These are phyloP conservation scores for Talaromyces sp. DNA, from an alignment of 2,329 filamentous ascomycete genomes.

Conservation along the genomic window DNA sequence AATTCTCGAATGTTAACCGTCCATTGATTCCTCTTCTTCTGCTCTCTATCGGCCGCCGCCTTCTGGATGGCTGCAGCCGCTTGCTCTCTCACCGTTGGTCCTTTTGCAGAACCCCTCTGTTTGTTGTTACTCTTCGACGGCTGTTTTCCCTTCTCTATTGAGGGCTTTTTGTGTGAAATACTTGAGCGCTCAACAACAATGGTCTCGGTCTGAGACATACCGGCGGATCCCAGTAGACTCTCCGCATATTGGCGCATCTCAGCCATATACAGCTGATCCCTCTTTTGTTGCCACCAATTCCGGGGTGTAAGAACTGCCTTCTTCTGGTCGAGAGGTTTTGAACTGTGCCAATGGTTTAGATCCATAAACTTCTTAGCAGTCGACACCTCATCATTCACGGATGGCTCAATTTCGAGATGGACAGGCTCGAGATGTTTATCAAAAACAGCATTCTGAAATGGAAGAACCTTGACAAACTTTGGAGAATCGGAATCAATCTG, in stretches of 20 bases:
- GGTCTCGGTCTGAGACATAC: neutral
- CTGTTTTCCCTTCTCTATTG: neutral
- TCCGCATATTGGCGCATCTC: constrained; percentile 6
- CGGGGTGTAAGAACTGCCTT: neutral
- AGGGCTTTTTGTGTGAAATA: neutral
- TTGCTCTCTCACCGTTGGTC: neutral
- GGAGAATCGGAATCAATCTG: neutral
- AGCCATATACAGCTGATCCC: constrained; percentile 6
- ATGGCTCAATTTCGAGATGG: neutral
- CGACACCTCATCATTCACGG: neutral
- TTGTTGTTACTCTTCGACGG: neutral
- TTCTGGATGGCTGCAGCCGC: neutral
- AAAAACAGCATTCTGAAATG: constrained; percentile 3
- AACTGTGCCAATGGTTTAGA: constrained; percentile 28
- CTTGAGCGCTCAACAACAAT: neutral
- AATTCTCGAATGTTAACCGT: neutral
- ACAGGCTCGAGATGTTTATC: constrained; percentile 7
- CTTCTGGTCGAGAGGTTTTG: constrained; percentile 22
- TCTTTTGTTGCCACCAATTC: neutral
- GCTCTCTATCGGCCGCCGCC: neutral
- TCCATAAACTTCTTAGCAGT: neutral
- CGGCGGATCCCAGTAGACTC: constrained; percentile 5
- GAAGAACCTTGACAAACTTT: neutral
- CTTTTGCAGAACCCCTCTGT: neutral
- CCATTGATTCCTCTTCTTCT: constrained; percentile 2